Conservation (phyloP, 192 early-diverging fungal genomes). For the Umbelopsis vinacea region DNA sequence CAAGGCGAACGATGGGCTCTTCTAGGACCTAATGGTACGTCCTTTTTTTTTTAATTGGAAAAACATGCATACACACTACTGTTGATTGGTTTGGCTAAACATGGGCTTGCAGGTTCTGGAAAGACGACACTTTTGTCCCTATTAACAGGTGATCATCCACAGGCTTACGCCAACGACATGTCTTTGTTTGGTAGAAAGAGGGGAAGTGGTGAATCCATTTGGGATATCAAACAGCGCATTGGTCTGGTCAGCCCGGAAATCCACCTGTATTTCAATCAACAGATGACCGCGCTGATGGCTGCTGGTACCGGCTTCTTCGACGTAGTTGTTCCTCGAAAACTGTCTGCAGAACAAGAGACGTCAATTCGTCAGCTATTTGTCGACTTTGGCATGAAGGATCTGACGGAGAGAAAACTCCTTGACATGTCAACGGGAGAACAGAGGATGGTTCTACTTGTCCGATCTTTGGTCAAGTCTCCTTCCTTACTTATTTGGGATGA, state of each 20-base stretch:
- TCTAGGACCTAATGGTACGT: conserved; percentile 54
- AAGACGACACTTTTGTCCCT: conserved; percentile 62
- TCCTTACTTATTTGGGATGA: conserved; percentile 60
- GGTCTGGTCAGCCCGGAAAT: conserved; percentile 58
- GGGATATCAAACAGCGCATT: conserved; percentile 58
- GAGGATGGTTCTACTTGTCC: conserved; percentile 50
- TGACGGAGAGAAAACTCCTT: conserved; percentile 17
- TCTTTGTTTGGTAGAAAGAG: conserved; percentile 55
- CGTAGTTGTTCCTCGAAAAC: conserved; percentile 32
- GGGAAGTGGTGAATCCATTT: conserved; percentile 59
- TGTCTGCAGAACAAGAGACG: conserved; percentile 22
- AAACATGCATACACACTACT: too few relatives aligned
- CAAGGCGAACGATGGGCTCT: conserved; percentile 59
- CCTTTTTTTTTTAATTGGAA: background rate
- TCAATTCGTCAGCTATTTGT: conserved; percentile 20
- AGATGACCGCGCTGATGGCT: conserved; percentile 40
- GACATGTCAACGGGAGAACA: conserved; percentile 58
- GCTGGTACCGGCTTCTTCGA: conserved; percentile 51
- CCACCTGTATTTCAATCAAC: conserved; percentile 56
- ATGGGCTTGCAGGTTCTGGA: conserved; percentile 48
- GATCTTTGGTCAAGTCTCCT: conserved; percentile 54
- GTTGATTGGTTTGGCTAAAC: too few relatives aligned
- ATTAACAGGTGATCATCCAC: conserved; percentile 61
- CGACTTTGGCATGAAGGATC: conserved; percentile 35
- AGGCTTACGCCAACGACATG: conserved; percentile 60